Base-by-base conservation (phyloP, 2,329 filamentous ascomycete genomes). In the Cadophora luteo-olivacea region DNA sequence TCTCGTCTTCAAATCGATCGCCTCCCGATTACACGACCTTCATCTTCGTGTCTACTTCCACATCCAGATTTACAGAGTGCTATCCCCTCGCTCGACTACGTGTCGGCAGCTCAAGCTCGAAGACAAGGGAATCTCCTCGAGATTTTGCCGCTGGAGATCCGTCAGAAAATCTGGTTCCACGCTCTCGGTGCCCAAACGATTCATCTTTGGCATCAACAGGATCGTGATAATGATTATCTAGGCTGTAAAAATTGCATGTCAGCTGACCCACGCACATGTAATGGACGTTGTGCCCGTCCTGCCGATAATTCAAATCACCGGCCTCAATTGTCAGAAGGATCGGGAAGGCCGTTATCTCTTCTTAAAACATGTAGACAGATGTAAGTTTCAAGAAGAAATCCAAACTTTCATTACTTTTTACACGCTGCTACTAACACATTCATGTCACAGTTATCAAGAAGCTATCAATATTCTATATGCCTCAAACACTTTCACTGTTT, bases 311-410 rank as follows among this genome's bases (percentile, higher is more conserved):
- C 49, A 52, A 52, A 52, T 52, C 49, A 52, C 49, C 49, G 49
- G 49, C 49, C 49, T 29, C 49, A 52, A 52, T 52, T 52, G 22
- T 52, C 49, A 52, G 49, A 52, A 52, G 49, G 22, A 52, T 52
- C 49, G 49, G 49, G 49, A 52, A 52, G 49, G 49, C 49, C 49
- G 49, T 52, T 52, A 52, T 52, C 29, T 58, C 55, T 58, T 58
- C 55, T 58, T 33, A 58, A 58, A 58, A 58, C 55, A 58, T 58
- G 55, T 38, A 58, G 29, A 58, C 55, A 58, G 29, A 58, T 58
- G 55, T 58, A 58, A 58, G 55, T 58, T 38, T 58, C 55, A 58
- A 36, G 22, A 33, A 58, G 29, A 36, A 58, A 16, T 36, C 29
- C 14, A 58, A 38, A n/a, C 29, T 22, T 52, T 52, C 49, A 52